phyloP scores from a whole-genome alignment of 2,329 filamentous ascomycete genomes.

The Coleophoma crateriformis region DNA sequence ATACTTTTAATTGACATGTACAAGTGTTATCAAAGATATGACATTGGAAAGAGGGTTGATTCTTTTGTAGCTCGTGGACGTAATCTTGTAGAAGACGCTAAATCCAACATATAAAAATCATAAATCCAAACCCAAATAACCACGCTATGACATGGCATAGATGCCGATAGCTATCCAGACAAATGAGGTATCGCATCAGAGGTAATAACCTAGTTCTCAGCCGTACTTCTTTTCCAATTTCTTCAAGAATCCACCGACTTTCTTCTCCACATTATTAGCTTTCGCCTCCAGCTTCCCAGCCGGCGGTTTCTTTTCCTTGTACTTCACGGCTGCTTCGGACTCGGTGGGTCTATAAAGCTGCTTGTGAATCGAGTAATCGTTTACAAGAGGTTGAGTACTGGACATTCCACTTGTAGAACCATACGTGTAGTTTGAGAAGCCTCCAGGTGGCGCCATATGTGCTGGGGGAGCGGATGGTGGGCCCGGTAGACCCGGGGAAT shows the following conservation, averaged over 20 bases:
- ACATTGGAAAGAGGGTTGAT: no score
- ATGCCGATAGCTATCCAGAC: no score
- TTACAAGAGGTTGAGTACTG: constrained; percentile 26
- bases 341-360: constrained; percentile 67
- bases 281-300: constrained; percentile 57
- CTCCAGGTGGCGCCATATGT: constrained; percentile 38
- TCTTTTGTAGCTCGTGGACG: no score
- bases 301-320: constrained; percentile 38
- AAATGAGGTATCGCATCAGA: no score
- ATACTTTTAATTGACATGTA: no score
- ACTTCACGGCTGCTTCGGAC: constrained; percentile 41
- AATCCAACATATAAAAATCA: no score
- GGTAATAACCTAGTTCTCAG: constrained; percentile 3
- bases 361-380: constrained; percentile 57
- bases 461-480: constrained; percentile 11
- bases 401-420: constrained; percentile 17
- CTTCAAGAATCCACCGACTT: constrained; percentile 67
- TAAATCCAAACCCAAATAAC: no score
- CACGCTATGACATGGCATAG: no score
- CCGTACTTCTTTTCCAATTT: constrained; percentile 65
- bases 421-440: constrained; percentile 51
- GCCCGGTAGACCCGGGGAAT: constrained; percentile 9
- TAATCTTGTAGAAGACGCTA: no score
- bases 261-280: constrained; percentile 62
- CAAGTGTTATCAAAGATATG: no score